These are phyloP conservation scores for Candida ficus DNA, from an alignment of 805 yeast genomes.

Conservation along the genomic window DNA sequence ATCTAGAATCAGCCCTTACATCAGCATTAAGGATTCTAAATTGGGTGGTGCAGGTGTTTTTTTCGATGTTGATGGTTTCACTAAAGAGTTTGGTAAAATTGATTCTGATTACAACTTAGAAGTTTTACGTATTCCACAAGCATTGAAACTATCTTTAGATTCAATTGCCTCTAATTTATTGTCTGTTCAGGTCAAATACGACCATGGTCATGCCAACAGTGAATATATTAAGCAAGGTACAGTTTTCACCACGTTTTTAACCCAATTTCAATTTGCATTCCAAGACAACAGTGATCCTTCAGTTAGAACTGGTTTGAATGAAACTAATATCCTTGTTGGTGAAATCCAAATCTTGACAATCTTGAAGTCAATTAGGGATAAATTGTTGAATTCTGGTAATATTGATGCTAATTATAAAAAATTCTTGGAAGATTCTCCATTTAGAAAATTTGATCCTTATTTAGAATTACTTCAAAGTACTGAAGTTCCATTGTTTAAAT, in stretches of 20 bases:
- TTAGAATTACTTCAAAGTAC: constrained; percentile 31
- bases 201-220: constrained; percentile 1
- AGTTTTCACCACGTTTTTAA: constrained; percentile 17
- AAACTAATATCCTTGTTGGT: constrained; percentile 24
- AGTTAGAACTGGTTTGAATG: constrained; percentile 20
- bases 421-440: constrained; percentile 18
- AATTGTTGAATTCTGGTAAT: neutral
- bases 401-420: constrained; percentile 4
- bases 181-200: constrained; percentile 15
- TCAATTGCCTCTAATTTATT: constrained; percentile 20
- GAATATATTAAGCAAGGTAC: constrained; percentile 15
- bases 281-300: constrained; percentile 20
- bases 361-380: constrained; percentile 14
- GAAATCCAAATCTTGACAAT: constrained; percentile 20
- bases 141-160: constrained; percentile 28
- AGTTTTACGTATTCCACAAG: constrained; percentile 35
- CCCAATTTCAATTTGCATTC: constrained; percentile 15
- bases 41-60: constrained; percentile 36
- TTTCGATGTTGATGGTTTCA: constrained; percentile 10
- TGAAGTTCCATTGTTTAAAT: constrained; percentile 23
- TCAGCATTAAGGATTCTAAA: constrained; percentile 20
- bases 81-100: constrained; percentile 2
- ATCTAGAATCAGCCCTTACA: constrained; percentile 4
- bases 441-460: constrained; percentile 26
- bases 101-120: constrained; percentile 21